Evolutionary conservation across 177 flowering plant species (phyloP).

Genomic region (Vitis hybrid): DNA sequence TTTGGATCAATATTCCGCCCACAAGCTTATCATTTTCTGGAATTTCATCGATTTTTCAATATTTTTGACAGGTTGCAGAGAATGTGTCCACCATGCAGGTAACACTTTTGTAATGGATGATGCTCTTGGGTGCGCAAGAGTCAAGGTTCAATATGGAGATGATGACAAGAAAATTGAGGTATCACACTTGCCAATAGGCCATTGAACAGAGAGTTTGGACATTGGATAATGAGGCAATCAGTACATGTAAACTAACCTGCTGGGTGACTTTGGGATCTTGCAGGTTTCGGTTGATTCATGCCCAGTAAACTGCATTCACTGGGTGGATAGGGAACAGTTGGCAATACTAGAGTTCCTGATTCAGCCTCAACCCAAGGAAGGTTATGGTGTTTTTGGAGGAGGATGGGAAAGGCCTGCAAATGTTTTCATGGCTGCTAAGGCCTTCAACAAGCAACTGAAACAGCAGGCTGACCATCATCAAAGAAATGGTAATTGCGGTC

Average conservation of each 20-base stretch:
- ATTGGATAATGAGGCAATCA: too few species aligned
- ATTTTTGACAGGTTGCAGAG: conserved; percentile 59
- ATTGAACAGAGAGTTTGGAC: not conserved
- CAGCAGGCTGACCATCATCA: conserved; percentile 20
- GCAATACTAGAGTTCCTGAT: conserved; percentile 57
- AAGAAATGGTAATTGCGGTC: conserved; percentile 24
- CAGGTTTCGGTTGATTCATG: conserved; percentile 73
- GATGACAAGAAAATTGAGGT: conserved; percentile 56
- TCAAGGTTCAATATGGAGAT: conserved; percentile 67
- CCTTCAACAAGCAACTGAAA: conserved; percentile 50
- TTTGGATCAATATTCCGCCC: conserved; percentile 6
- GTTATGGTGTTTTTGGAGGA: conserved; percentile 64
- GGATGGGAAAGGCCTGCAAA: conserved; percentile 75
- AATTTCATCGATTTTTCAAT: too few species aligned
- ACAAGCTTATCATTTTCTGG: too few species aligned
- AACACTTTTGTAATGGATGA: conserved; percentile 71
- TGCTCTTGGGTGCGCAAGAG: conserved; percentile 56
- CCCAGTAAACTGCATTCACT: conserved; percentile 72
- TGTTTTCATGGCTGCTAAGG: conserved; percentile 61
- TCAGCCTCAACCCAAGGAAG: conserved; percentile 51
- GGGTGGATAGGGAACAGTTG: conserved; percentile 67
- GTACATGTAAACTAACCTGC: too few species aligned
- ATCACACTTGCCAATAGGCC: not conserved
- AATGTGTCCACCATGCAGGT: conserved; percentile 64
- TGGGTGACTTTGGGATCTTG: not conserved